Conservation (phyloP, 352 stramenopile species). For the Pythium insidiosum region DNA sequence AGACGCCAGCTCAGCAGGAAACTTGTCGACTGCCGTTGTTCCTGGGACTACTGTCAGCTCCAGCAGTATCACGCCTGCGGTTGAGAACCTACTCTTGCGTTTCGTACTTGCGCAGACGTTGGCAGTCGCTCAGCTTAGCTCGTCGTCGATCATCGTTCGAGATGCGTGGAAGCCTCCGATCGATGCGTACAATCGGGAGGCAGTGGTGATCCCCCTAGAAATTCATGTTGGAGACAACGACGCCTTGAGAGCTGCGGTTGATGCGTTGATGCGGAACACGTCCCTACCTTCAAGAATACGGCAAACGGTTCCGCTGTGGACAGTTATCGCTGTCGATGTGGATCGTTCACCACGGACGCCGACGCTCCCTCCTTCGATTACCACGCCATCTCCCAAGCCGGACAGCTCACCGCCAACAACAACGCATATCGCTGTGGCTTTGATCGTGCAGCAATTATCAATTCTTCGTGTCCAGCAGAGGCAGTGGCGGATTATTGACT, state of each 20-base stretch:
- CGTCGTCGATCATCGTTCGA: constrained; percentile 23
- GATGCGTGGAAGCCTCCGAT: not conserved
- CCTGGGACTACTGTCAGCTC: not conserved
- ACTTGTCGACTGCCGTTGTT: no score
- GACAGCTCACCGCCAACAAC: not conserved
- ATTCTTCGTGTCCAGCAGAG: not conserved
- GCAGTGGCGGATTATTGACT: not conserved
- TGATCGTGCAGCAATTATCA: not conserved
- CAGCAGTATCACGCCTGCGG: not conserved
- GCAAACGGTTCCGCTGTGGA: constrained; percentile 15
- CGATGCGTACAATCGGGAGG: not conserved
- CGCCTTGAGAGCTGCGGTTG: constrained; percentile 1
- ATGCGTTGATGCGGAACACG: constrained; percentile 16
- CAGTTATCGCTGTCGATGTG: constrained; percentile 14
- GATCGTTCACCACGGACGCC: no score
- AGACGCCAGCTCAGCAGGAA: no score
- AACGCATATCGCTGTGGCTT: not conserved
- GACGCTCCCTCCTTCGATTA: not conserved
- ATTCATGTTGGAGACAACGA: constrained; percentile 14
- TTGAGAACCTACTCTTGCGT: constrained; percentile 20
- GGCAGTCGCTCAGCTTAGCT: constrained; percentile 3
- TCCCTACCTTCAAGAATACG: constrained; percentile 7
- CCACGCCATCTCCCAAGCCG: not conserved
- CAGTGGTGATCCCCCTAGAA: constrained; percentile 13
- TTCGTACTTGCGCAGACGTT: constrained; percentile 14